Conservation (phyloP, 1,284 basidiomycete species). For the Fomitopsis pinicola region DNA sequence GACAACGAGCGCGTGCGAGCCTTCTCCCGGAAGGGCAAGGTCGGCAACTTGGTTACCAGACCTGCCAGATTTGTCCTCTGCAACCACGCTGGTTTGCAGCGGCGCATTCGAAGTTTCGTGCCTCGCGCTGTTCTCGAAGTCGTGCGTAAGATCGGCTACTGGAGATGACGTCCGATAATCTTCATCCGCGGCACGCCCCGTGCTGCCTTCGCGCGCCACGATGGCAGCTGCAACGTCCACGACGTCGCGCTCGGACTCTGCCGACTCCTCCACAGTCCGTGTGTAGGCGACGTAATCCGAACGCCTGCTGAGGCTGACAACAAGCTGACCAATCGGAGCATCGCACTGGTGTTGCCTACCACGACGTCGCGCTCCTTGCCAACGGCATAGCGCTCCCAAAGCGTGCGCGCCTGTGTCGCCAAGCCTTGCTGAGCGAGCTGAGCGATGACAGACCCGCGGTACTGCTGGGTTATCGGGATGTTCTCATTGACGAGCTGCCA, state of each 20-base stretch:
- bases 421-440: conserved; percentile 43
- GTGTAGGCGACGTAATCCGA: neutral
- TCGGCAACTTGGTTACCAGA: neutral
- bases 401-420: conserved; percentile 37
- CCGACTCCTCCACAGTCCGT: neutral
- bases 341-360: conserved; percentile 39
- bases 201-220: neutral
- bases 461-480: conserved; percentile 36
- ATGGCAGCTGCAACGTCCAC: conserved; percentile 3
- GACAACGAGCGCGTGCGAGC: neutral
- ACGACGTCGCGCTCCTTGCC: conserved; percentile 34
- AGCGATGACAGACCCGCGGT: conserved; percentile 45
- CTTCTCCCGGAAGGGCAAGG: neutral
- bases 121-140: neutral
- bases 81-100: neutral
- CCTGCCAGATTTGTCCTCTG: neutral
- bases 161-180: neutral
- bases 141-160: neutral
- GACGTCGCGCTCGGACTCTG: neutral
- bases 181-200: neutral
- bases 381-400: conserved; percentile 53
- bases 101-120: neutral
- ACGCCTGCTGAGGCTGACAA: conserved; percentile 29
- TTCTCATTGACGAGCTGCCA: conserved; percentile 40
- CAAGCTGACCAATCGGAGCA: conserved; percentile 55